A percentile compares a stretch with the other conserved stretches of the same genome.
Conservation (phyloP, 2,329 filamentous ascomycete species). For the Paecilomyces variotii region DNA sequence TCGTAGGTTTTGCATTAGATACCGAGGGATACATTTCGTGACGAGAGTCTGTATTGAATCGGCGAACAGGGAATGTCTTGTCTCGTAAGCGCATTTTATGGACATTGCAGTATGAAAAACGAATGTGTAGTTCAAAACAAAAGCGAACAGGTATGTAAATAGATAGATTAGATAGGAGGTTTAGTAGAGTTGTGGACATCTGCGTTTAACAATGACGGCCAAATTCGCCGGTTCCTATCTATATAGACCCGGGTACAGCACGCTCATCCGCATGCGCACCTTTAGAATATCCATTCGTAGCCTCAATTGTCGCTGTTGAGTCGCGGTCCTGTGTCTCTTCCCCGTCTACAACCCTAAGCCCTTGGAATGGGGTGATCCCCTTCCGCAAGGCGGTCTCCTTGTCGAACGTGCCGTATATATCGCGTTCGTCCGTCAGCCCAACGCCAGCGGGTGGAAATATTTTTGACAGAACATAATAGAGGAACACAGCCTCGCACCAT, state of each 20-base stretch:
- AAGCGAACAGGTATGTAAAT: not conserved
- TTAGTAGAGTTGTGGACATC: not conserved
- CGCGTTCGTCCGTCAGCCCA: not conserved
- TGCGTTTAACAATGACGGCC: not conserved
- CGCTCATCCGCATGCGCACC: not conserved
- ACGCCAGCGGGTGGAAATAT: not conserved
- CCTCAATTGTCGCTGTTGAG: not conserved
- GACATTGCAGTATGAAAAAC: not conserved
- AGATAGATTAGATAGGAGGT: not conserved
- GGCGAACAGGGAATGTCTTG: not conserved
- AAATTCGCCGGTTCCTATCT: not conserved
- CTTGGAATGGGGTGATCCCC: not conserved
- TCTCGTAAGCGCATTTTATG: not conserved
- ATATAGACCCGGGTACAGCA: not conserved
- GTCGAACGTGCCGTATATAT: not conserved
- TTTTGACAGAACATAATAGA: not conserved
- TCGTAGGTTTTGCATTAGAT: not conserved
- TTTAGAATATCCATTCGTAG: not conserved
- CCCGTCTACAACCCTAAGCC: not conserved
- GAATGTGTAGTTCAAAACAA: not conserved
- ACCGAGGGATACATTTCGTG: not conserved
- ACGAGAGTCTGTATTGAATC: not conserved
- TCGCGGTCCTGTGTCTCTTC: not conserved
- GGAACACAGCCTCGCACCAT: not conserved
- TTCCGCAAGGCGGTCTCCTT: not conserved